Evolutionary conservation across 2,329 filamentous ascomycete genomes (phyloP), one percentile per base, ranked within the genome.

Genomic region (Talaromyces sp.): DNA sequence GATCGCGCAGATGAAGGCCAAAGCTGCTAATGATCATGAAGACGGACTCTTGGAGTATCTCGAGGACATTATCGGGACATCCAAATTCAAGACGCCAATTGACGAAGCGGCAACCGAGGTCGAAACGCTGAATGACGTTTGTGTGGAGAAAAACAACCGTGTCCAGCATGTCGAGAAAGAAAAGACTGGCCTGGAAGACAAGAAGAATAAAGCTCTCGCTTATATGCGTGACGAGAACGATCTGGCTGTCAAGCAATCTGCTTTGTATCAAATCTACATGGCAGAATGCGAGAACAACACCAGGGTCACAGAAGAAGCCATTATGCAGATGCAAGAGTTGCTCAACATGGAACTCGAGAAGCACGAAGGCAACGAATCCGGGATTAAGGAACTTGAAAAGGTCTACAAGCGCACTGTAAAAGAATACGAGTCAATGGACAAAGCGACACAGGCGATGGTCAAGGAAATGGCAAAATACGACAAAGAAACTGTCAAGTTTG

Each of bases 91-190:
- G 79, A 86, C 90, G 0, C 94, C 95, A 0, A 99, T 99, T 65
- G 95, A 99, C 68, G 95, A 99, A 78, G 89, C 93, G 0, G 94
- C 92, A 0, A 80, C 89, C 1, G 91, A 98, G 75, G 91, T 96
- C 0, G 95, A 99, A 76, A 88, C 87, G 0, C 84, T 98, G 60
- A 99, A 99, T 72, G 95, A 99, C 69, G 86, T 96, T 2, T 99
- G 95, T 72, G 83, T 92, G 69, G 95, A 99, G 76, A 99, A 99
- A 81, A 96, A 90, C 68, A 90, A 88, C 40, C 90, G 96, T 65
- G 95, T 99, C 1, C 92, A 98, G 76, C 94, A 97, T 70, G 95
- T 99, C 0, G 95, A 99, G 75, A 99, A 97, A 75, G 95, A 99
- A 76, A 97, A 92, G 82, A 91, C 90, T 67, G 83, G 87, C 55